Evolutionary conservation across 345 rosid genomes (phyloP).

Genomic region (Draba incana): DNA sequence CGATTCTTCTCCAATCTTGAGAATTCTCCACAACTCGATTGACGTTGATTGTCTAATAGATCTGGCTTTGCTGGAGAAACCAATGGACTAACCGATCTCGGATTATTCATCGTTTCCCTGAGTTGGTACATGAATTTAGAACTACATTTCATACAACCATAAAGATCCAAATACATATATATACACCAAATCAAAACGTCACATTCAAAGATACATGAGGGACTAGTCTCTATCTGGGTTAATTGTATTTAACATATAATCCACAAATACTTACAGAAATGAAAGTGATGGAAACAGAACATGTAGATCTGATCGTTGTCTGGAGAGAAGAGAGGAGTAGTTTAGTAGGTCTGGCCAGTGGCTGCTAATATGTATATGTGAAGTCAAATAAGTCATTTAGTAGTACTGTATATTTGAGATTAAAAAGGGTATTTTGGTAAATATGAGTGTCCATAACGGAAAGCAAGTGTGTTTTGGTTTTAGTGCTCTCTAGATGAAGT

Average conservation of each 20-base stretch:
- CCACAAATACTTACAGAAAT: constrained; percentile 25
- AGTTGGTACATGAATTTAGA: constrained; percentile 5
- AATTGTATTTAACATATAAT: background rate
- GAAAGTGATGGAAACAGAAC: constrained; percentile 32
- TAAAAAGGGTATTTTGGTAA: constrained; percentile 8
- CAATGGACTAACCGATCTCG: constrained; percentile 14
- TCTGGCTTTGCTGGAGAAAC: constrained; percentile 31
- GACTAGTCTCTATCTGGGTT: background rate
- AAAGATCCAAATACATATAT: constrained; percentile 12
- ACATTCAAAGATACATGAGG: background rate
- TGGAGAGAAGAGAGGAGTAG: constrained; percentile 11
- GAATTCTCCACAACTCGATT: constrained; percentile 23
- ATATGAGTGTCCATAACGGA: background rate
- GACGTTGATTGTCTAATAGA: constrained; percentile 24
- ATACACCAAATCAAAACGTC: constrained; percentile 14
- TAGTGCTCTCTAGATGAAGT: constrained; percentile 24
- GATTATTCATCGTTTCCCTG: constrained; percentile 28
- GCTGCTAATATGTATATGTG: background rate
- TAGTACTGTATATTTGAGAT: background rate
- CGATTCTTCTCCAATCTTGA: constrained; percentile 31
- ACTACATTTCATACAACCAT: background rate
- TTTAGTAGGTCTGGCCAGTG: constrained; percentile 15
- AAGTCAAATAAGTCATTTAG: constrained; percentile 24
- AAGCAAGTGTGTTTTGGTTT: constrained; percentile 14
- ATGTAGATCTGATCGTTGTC: constrained; percentile 27